Evolutionary conservation across 495 filamentous ascomycete species (phyloP).

Genomic region (Echria macrotheca): DNA sequence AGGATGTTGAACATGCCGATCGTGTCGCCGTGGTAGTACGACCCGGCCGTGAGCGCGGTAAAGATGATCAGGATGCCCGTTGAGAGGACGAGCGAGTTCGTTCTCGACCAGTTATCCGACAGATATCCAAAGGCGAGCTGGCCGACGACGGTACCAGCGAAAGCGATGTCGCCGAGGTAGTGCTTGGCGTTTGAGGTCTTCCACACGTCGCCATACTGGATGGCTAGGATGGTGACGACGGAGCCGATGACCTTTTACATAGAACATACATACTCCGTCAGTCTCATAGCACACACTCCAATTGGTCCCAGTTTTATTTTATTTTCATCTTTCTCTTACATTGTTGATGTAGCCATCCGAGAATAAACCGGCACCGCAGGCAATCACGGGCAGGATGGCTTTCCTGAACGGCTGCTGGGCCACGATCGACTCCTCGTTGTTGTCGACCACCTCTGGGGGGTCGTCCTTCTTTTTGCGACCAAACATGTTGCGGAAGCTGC

Average conservation of each 20-base stretch:
- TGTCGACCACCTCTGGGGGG: neutral
- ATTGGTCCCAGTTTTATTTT: no score
- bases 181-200: slow-evolving; percentile 57
- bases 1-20: slow-evolving; percentile 73
- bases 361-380: slow-evolving; percentile 85
- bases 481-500: no score
- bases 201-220: slow-evolving; percentile 61
- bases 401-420: slow-evolving; percentile 14
- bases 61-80: slow-evolving; percentile 81
- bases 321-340: no score
- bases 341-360: slow-evolving; percentile 89
- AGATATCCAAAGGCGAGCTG: slow-evolving; percentile 78
- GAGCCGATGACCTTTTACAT: slow-evolving; percentile 71
- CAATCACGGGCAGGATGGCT: slow-evolving; percentile 50
- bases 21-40: slow-evolving; percentile 62
- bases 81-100: slow-evolving; percentile 71
- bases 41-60: slow-evolving; percentile 69
- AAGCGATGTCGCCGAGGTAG: slow-evolving; percentile 74
- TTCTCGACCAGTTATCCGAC: slow-evolving; percentile 76
- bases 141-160: slow-evolving; percentile 83
- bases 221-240: slow-evolving; percentile 63
- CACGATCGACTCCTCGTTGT: neutral
- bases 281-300: no score
- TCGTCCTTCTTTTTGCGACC: slow-evolving; percentile 9
- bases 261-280: neutral